Evolutionary conservation across 768 basidiomycete species (phyloP).

Genomic region (Leccinum longicurvipes): DNA sequence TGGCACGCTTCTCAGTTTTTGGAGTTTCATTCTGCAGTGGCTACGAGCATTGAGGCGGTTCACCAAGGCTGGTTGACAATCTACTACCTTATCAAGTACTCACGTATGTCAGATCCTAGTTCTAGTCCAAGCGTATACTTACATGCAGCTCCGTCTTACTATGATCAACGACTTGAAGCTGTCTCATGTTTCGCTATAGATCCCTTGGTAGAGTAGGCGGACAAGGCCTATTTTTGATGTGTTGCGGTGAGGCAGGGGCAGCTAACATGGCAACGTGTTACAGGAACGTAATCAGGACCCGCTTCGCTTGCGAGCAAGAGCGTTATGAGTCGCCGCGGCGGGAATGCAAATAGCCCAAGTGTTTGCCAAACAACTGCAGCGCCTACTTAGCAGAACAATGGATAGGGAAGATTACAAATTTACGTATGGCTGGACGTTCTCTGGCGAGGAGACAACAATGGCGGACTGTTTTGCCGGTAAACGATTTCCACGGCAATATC

Average conservation of each 20-base stretch:
- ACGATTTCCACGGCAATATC: conserved; percentile 24
- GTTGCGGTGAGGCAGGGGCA: conserved; percentile 11
- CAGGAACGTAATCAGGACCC: conserved; percentile 1
- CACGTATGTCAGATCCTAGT: not conserved
- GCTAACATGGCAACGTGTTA: conserved; percentile 8
- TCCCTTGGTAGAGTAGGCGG: conserved; percentile 17
- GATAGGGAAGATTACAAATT: not conserved
- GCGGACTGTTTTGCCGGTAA: conserved; percentile 2
- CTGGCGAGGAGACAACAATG: conserved; percentile 19
- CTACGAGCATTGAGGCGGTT: conserved; percentile 13
- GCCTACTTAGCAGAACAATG: conserved; percentile 1
- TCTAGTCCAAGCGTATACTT: not conserved
- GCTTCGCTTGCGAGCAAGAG: conserved; percentile 2
- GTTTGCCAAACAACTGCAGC: conserved; percentile 3
- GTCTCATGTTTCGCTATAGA: conserved; percentile 1
- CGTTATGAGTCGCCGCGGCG: not conserved
- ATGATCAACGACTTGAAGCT: not conserved
- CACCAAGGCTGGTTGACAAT: conserved; percentile 6
- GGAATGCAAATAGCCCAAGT: conserved; percentile 3
- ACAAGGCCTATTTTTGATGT: conserved; percentile 1
- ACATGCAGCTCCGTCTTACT: not conserved
- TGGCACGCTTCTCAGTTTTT: conserved; percentile 18
- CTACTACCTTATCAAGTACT: not conserved
- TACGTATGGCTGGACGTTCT: conserved; percentile 9
- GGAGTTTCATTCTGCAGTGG: conserved; percentile 30